Evolutionary conservation across 805 yeast genomes (phyloP).

Genomic region (Barnettozyma salicaria): DNA sequence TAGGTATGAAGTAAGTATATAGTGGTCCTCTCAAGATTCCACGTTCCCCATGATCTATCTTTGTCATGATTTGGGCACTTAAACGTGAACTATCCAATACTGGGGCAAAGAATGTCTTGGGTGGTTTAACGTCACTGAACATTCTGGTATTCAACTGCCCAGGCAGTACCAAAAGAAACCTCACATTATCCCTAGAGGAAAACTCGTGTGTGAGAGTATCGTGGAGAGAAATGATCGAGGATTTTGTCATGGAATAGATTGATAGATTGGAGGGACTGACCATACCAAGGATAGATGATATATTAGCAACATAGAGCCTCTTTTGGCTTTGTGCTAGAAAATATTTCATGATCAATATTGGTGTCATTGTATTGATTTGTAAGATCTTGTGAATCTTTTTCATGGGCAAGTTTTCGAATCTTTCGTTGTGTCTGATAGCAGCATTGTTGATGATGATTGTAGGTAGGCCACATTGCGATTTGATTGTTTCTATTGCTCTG

Average conservation of each 20-base stretch:
- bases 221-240: slow-evolving; percentile 77
- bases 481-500: slow-evolving; percentile 35
- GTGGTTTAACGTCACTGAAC: slow-evolving; percentile 74
- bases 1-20: slow-evolving; percentile 65
- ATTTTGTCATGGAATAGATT: slow-evolving; percentile 82
- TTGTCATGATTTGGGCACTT: slow-evolving; percentile 48
- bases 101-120: slow-evolving; percentile 73
- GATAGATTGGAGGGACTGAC: slow-evolving; percentile 71
- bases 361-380: slow-evolving; percentile 60
- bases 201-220: slow-evolving; percentile 76
- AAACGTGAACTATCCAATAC: slow-evolving; percentile 54
- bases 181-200: slow-evolving; percentile 47
- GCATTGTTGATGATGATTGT: slow-evolving; percentile 79
- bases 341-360: slow-evolving; percentile 58
- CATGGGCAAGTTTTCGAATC: slow-evolving; percentile 42
- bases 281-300: slow-evolving; percentile 76
- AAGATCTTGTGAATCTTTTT: slow-evolving; percentile 53
- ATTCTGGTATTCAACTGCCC: slow-evolving; percentile 76
- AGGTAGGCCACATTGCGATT: slow-evolving; percentile 42
- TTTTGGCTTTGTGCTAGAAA: slow-evolving; percentile 44
- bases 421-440: slow-evolving; percentile 54
- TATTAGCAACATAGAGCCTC: slow-evolving; percentile 70
- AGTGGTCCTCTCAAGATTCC: slow-evolving; percentile 70
- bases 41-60: slow-evolving; percentile 54
- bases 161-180: slow-evolving; percentile 71